Conservation (phyloP, 2,329 filamentous ascomycete genomes). For the Aspergillus unguis region DNA sequence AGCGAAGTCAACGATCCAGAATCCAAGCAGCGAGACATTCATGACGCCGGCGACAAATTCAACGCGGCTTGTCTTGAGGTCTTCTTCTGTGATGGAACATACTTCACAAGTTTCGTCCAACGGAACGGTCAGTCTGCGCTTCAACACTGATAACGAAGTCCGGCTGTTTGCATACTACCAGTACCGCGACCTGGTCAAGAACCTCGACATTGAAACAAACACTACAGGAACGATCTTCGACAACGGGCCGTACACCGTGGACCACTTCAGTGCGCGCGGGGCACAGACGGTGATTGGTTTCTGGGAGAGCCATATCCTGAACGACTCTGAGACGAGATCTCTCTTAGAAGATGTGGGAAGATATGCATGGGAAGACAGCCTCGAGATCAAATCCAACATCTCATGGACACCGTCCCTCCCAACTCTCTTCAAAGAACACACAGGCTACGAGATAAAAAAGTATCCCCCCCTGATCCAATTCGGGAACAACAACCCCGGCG, state of each 20-base stretch:
- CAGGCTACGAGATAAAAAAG: slow-evolving; percentile 34
- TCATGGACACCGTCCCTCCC: slow-evolving; percentile 39
- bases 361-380: slow-evolving; percentile 23
- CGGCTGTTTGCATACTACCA: background rate
- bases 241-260: slow-evolving; percentile 4
- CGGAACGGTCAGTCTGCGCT: background rate
- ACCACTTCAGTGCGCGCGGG: slow-evolving; percentile 2
- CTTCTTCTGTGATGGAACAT: background rate
- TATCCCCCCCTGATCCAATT: slow-evolving; percentile 35
- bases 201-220: background rate
- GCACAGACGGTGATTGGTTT: background rate
- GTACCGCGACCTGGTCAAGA: background rate
- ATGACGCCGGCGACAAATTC: background rate
- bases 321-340: background rate
- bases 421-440: slow-evolving; percentile 26
- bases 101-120: background rate
- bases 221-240: background rate
- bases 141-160: background rate
- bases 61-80: background rate
- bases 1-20: background rate
- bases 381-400: slow-evolving; percentile 31
- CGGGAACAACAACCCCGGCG: slow-evolving; percentile 18
- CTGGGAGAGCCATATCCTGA: slow-evolving; percentile 4
- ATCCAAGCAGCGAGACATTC: background rate
- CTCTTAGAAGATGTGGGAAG: slow-evolving; percentile 1